Percentiles rank a stretch among this genome's conserved stretches.
Evolutionary conservation across 352 stramenopile species (phyloP).

Genomic region (Globisporangium mamillatum): DNA sequence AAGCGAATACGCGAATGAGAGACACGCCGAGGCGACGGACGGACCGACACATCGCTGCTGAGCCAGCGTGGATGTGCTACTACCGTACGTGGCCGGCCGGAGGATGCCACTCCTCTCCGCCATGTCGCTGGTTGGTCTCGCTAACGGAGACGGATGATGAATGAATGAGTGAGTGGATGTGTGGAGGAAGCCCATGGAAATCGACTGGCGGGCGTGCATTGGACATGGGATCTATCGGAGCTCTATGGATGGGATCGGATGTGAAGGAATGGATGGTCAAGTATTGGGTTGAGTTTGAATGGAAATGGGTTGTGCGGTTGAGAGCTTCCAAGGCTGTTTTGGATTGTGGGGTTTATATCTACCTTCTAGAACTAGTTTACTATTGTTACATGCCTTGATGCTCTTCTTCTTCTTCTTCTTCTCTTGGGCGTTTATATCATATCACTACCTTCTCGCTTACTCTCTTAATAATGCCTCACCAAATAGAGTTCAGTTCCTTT

Average conservation of each 20-base stretch:
- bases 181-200: not conserved
- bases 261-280: not conserved
- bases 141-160: not conserved
- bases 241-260: not conserved
- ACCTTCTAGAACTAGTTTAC: constrained; percentile 6
- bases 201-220: not conserved
- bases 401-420: not conserved
- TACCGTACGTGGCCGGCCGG: not conserved
- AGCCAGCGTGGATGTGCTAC: not conserved
- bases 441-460: not conserved
- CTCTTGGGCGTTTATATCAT: not conserved
- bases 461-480: constrained; percentile 1
- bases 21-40: constrained; percentile 2
- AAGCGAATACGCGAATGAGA: not conserved
- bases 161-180: not conserved
- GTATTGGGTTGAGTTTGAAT: not conserved
- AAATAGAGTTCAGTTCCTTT: not conserved
- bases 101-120: constrained; percentile 5
- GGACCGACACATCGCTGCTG: not conserved
- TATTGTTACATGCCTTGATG: constrained; percentile 8
- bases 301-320: not conserved
- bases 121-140: constrained; percentile 9
- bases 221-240: not conserved
- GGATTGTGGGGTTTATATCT: constrained; percentile 1
- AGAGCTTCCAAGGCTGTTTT: constrained; percentile 1